Percentiles rank a stretch among this genome's conserved stretches.
phyloP scores from a whole-genome alignment of 140 eudicot genomes.

The Erigeron philadelphicus region DNA sequence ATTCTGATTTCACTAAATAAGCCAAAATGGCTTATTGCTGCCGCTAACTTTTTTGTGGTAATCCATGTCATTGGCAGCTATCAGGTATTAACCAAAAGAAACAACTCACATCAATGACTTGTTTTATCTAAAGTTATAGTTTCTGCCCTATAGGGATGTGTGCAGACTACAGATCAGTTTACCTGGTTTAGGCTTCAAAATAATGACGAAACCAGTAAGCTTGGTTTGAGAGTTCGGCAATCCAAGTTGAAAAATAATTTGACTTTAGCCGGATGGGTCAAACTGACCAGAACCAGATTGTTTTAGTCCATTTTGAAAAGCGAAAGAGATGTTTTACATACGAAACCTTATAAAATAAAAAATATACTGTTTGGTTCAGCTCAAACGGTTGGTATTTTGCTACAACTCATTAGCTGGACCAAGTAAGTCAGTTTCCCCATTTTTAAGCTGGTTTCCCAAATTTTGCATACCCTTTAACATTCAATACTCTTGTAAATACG shows the following conservation, averaged over 20 bases:
- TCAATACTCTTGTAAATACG: background rate
- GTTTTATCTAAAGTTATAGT: background rate
- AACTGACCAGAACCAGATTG: too few species aligned
- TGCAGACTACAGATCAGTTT: background rate
- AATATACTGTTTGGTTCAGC: background rate
- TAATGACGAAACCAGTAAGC: background rate
- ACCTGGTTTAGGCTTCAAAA: background rate
- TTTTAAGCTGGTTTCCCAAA: background rate
- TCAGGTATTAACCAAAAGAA: slow-evolving; percentile 46
- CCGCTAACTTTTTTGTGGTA: slow-evolving; percentile 69
- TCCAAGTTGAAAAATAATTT: background rate
- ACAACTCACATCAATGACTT: background rate
- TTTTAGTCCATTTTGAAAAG: too few species aligned
- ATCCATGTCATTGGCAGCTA: slow-evolving; percentile 75
- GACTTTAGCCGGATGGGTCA: background rate
- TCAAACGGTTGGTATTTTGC: background rate
- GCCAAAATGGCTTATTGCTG: slow-evolving; percentile 69
- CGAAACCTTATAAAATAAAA: too few species aligned
- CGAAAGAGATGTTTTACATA: too few species aligned
- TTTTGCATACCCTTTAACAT: background rate
- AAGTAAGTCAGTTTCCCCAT: background rate
- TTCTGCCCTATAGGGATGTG: background rate
- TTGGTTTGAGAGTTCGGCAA: background rate
- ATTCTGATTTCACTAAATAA: slow-evolving; percentile 45
- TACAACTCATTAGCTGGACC: background rate